Percentiles rank a stretch among this genome's conserved stretches.
Conservation (phyloP, 1,139 yeast species). For the Taiozyma sp. region DNA sequence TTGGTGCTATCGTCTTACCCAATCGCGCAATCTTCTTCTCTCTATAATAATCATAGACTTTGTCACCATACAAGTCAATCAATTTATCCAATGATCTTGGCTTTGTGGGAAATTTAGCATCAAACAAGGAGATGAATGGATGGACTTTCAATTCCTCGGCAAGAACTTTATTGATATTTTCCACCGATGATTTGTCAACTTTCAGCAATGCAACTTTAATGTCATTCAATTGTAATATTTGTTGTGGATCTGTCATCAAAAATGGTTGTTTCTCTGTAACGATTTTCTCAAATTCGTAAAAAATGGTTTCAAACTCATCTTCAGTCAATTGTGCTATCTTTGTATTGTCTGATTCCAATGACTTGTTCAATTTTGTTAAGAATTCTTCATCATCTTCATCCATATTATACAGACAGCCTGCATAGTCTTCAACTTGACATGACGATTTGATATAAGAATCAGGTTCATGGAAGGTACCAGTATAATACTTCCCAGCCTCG, state of each 20-base stretch:
- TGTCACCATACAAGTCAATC: conserved; percentile 58
- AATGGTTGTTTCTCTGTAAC: conserved; percentile 85
- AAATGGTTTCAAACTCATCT: conserved; percentile 78
- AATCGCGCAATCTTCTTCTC: conserved; percentile 60
- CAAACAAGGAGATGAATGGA: conserved; percentile 39
- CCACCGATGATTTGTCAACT: conserved; percentile 27
- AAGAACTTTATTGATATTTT: conserved; percentile 28
- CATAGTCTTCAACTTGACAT: conserved; percentile 92
- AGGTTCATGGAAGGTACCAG: conserved; percentile 65
- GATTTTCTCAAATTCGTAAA: conserved; percentile 68
- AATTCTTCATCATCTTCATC: conserved; percentile 85
- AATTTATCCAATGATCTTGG: conserved; percentile 47
- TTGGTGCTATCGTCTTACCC: conserved; percentile 72
- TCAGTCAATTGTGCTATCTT: conserved; percentile 47
- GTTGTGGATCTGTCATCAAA: conserved; percentile 75
- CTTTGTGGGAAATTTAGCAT: conserved; percentile 32
- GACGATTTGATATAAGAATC: conserved; percentile 80
- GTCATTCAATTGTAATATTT: conserved; percentile 67
- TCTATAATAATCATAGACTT: conserved; percentile 80
- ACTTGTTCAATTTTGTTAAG: conserved; percentile 38
- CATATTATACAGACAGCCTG: conserved; percentile 82
- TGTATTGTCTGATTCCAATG: conserved; percentile 16
- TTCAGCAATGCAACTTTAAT: conserved; percentile 42
- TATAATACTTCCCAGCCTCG: conserved; percentile 69
- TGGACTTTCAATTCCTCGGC: conserved; percentile 30